A percentile compares a stretch with the other conserved stretches of the same genome.
Conservation (phyloP, 2,329 filamentous ascomycete genomes). For the Apiospora arundinis region DNA sequence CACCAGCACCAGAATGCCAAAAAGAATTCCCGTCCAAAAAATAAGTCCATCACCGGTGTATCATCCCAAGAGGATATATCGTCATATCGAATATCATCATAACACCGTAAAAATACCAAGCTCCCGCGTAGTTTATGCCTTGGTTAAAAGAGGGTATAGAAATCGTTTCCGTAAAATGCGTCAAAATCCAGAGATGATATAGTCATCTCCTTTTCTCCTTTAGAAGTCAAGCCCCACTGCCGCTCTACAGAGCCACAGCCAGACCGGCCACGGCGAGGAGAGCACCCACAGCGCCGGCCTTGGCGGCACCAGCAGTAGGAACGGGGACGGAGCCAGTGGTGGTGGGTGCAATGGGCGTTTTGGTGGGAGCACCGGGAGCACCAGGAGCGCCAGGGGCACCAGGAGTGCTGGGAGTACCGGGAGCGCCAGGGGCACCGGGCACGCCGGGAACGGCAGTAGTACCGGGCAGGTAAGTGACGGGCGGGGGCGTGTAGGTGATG, state of each 20-base stretch:
- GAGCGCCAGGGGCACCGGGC: constrained; percentile 1
- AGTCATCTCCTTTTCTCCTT: neutral
- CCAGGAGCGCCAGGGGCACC: constrained; percentile 15
- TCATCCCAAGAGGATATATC: constrained; percentile 13
- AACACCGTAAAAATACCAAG: constrained; percentile 19
- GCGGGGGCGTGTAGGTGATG: constrained; percentile 33
- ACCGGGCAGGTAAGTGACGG: constrained; percentile 33
- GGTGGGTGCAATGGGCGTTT: constrained; percentile 37
- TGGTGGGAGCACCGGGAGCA: constrained; percentile 31
- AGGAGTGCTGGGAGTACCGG: neutral
- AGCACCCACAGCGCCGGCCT: constrained; percentile 43
- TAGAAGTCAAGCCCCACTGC: neutral
- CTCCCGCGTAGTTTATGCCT: neutral
- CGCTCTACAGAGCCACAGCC: neutral
- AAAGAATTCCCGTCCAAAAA: neutral
- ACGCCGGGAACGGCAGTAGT: constrained; percentile 22
- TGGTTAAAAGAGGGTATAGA: constrained; percentile 22
- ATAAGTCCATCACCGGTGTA: neutral
- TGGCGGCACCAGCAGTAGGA: constrained; percentile 46
- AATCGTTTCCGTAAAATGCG: constrained; percentile 13
- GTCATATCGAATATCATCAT: constrained; percentile 7
- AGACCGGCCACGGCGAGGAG: constrained; percentile 41
- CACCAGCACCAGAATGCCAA: constrained; percentile 17
- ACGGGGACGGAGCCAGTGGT: constrained; percentile 36
- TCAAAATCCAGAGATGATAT: neutral